Evolutionary conservation across 2,329 filamentous ascomycete genomes (phyloP).

Genomic region (Leptosphaerulina australis): DNA sequence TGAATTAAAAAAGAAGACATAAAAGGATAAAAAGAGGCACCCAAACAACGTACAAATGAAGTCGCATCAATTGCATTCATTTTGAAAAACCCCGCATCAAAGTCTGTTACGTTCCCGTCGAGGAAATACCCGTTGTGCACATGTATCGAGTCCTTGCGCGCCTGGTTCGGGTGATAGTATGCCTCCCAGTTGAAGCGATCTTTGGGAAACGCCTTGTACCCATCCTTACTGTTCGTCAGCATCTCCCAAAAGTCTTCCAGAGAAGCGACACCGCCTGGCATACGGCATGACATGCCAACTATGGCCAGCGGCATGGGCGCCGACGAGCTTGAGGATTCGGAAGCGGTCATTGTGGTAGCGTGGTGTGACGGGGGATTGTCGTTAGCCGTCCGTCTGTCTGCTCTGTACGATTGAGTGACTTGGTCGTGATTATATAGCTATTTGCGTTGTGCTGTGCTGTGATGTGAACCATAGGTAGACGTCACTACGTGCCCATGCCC

Average conservation of each 20-base stretch:
- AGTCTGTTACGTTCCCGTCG: constrained; percentile 22
- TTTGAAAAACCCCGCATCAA: constrained; percentile 39
- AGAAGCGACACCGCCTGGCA: constrained; percentile 28
- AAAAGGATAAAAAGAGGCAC: no score
- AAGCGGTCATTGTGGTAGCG: background rate
- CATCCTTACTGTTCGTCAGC: constrained; percentile 32
- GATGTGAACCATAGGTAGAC: no score
- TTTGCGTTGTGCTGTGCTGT: no score
- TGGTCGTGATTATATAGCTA: no score
- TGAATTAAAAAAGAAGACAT: no score
- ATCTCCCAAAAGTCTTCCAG: constrained; percentile 38
- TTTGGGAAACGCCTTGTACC: constrained; percentile 43
- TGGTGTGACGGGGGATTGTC: no score
- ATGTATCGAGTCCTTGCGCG: constrained; percentile 46
- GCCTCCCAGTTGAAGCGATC: constrained; percentile 46
- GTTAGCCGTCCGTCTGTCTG: no score
- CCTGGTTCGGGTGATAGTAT: constrained; percentile 47
- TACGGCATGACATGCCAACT: constrained; percentile 45
- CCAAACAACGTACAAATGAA: constrained; percentile 18
- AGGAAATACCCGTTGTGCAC: constrained; percentile 30
- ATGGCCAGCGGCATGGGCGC: constrained; percentile 35
- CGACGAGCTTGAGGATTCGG: background rate
- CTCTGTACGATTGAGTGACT: no score
- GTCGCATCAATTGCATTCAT: constrained; percentile 34
- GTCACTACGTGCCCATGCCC: no score